These are phyloP conservation scores for Chlorella vulgaris DNA, from an alignment of 139 green algal genomes.

Conservation along the genomic window DNA sequence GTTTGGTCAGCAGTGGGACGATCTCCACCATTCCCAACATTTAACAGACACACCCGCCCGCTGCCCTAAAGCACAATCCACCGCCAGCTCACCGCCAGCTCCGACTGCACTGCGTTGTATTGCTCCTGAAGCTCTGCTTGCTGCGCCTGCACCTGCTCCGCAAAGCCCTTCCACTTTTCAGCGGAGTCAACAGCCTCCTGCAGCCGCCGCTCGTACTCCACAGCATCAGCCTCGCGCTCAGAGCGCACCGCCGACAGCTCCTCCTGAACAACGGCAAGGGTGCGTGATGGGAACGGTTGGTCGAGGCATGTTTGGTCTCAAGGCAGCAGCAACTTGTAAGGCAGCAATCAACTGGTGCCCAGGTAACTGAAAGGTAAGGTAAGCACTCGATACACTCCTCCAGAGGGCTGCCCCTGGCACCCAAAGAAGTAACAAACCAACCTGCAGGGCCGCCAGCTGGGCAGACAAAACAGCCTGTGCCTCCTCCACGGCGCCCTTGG, in stretches of 20 bases:
- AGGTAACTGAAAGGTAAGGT: too few relatives aligned
- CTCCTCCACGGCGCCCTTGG: background rate
- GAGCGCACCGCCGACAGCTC: conserved; percentile 9
- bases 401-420: background rate
- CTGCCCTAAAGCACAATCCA: background rate
- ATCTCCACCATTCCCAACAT: too few relatives aligned
- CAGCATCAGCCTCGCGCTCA: background rate
- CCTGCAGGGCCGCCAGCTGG: conserved; percentile 24
- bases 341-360: too few relatives aligned
- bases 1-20: too few relatives aligned
- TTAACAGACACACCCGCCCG: background rate
- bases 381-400: background rate
- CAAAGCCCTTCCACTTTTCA: conserved; percentile 57
- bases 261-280: too few relatives aligned
- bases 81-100: conserved; percentile 13
- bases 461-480: background rate
- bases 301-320: too few relatives aligned
- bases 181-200: conserved; percentile 50
- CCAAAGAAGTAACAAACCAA: background rate
- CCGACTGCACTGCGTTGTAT: conserved; percentile 31
- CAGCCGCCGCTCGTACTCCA: conserved; percentile 18
- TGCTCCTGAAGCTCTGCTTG: conserved; percentile 30
- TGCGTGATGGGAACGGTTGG: background rate
- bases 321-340: too few relatives aligned
- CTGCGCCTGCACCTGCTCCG: conserved; percentile 24